A percentile compares a stretch with the other conserved stretches of the same genome.
Evolutionary conservation across 305 asterid species (phyloP).

Genomic region (Fraxinus greggii): DNA sequence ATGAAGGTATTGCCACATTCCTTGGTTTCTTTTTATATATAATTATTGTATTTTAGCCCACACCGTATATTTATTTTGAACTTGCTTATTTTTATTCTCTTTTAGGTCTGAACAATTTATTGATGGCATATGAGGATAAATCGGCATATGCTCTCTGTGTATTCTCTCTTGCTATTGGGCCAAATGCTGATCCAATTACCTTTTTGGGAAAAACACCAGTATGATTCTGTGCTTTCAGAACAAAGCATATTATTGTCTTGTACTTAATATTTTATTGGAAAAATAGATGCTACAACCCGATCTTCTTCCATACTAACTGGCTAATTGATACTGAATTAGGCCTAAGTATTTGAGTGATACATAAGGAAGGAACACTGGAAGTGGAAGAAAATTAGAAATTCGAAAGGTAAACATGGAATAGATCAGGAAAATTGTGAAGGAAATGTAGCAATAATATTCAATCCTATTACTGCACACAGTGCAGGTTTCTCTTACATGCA

Average conservation of each 20-base stretch:
- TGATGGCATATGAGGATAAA: slow-evolving; percentile 93
- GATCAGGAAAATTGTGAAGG: slow-evolving; percentile 9
- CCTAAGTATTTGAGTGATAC: slow-evolving; percentile 2
- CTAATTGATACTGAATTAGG: background rate
- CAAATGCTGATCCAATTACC: slow-evolving; percentile 76
- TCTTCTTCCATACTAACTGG: background rate
- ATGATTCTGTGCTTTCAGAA: slow-evolving; percentile 26
- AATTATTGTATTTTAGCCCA: slow-evolving; percentile 9
- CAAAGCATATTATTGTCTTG: background rate
- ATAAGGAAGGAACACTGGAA: background rate
- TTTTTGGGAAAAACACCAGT: slow-evolving; percentile 81
- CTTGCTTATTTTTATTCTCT: slow-evolving; percentile 11
- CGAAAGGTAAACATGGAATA: background rate
- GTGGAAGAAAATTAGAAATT: background rate
- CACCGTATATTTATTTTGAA: slow-evolving; percentile 22
- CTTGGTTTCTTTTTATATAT: slow-evolving; percentile 4
- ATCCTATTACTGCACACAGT: background rate
- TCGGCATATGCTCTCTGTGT: slow-evolving; percentile 92
- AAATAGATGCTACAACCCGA: slow-evolving; percentile 2
- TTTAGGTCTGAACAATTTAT: slow-evolving; percentile 81
- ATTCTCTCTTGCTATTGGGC: slow-evolving; percentile 87
- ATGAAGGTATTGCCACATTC: slow-evolving; percentile 56
- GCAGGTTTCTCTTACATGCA: slow-evolving; percentile 17
- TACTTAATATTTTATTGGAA: slow-evolving; percentile 10
- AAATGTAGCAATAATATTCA: background rate